phyloP scores from a whole-genome alignment of 2,329 filamentous ascomycete genomes.

The Metarhizium humberi region DNA sequence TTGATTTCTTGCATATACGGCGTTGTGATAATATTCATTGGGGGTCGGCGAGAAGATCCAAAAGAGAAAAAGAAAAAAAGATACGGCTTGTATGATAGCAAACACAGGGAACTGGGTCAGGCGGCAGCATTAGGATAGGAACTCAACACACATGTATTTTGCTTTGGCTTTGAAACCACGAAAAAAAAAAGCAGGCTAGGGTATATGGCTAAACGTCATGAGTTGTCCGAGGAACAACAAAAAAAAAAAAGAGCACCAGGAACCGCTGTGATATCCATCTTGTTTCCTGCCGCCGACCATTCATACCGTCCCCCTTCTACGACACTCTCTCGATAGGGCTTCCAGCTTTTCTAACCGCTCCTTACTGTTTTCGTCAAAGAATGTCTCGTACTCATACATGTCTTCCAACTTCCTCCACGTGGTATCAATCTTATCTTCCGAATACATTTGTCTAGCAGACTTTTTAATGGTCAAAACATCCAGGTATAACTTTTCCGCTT shows the following conservation, averaged over 20 bases:
- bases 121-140: neutral
- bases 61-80: neutral
- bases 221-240: neutral
- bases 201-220: neutral
- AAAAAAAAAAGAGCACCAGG: neutral
- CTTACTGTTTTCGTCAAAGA: slow-evolving; percentile 12
- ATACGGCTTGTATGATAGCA: neutral
- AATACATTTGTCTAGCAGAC: slow-evolving; percentile 14
- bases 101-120: neutral
- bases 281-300: neutral
- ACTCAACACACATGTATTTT: neutral
- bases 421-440: slow-evolving; percentile 11
- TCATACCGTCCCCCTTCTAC: slow-evolving; percentile 8
- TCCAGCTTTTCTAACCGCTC: slow-evolving; percentile 9
- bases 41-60: neutral
- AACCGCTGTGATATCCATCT: neutral
- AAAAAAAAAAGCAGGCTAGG: neutral
- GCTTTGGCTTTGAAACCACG: neutral
- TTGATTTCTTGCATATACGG: neutral
- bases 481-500: slow-evolving; percentile 17
- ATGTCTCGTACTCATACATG: slow-evolving; percentile 19
- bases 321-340: slow-evolving; percentile 7
- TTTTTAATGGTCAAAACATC: slow-evolving; percentile 14
- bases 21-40: neutral
- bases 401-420: slow-evolving; percentile 16